These are phyloP conservation scores for Thalassiosira livingstoniorum DNA, from an alignment of 352 stramenopile genomes.

Conservation along the genomic window DNA sequence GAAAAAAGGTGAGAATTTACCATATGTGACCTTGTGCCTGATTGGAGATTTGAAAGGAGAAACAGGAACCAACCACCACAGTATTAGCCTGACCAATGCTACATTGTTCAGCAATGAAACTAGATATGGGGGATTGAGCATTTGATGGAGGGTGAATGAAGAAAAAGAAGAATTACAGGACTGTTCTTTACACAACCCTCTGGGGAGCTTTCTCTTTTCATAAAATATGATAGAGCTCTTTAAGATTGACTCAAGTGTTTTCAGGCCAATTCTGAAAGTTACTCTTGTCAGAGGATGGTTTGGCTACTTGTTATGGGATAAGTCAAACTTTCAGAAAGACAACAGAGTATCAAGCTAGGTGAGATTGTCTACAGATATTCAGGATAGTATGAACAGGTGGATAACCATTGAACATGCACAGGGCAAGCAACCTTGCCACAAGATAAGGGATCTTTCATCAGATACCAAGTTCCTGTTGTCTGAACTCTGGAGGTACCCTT, in stretches of 20 bases:
- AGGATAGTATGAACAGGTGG: conserved; percentile 21
- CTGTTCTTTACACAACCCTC: conserved; percentile 20
- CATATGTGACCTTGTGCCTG: conserved; percentile 16
- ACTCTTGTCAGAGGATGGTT: neutral
- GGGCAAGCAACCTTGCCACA: neutral
- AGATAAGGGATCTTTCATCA: conserved; percentile 8
- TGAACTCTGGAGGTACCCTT: conserved; percentile 19
- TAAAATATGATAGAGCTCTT: conserved; percentile 30
- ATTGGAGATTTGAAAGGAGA: conserved; percentile 54
- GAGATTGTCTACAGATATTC: neutral
- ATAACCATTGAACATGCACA: conserved; percentile 9
- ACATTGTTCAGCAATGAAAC: conserved; percentile 30
- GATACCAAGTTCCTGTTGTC: neutral
- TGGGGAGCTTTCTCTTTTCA: neutral
- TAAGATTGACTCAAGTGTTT: conserved; percentile 17
- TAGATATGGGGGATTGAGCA: conserved; percentile 52
- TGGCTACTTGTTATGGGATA: neutral
- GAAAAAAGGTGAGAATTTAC: neutral
- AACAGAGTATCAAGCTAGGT: neutral
- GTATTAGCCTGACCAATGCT: conserved; percentile 28
- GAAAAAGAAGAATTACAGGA: conserved; percentile 8
- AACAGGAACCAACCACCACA: conserved; percentile 18
- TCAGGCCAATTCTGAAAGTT: conserved; percentile 6
- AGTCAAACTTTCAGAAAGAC: conserved; percentile 31
- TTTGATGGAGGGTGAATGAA: conserved; percentile 13